phyloP scores from a whole-genome alignment of 805 yeast species.

The Hanseniaspora hatyaiensis region DNA sequence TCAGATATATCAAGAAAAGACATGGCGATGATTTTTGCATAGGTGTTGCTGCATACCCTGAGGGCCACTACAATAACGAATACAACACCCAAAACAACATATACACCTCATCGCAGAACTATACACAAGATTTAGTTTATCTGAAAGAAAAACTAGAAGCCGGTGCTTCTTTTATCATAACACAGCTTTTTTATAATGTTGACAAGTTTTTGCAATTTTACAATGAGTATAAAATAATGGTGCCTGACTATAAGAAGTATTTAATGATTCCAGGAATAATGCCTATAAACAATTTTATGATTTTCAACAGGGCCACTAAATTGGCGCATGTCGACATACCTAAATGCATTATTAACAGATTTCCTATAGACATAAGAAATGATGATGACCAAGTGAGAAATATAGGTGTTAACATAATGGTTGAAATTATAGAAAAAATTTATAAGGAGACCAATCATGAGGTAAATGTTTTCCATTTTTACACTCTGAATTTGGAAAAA shows the following conservation, averaged over 20 bases:
- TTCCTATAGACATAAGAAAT: constrained; percentile 44
- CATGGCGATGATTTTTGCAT: constrained; percentile 78
- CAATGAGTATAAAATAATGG: constrained; percentile 35
- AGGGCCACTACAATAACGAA: constrained; percentile 68
- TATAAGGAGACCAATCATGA: constrained; percentile 42
- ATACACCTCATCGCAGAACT: constrained; percentile 40
- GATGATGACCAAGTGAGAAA: constrained; percentile 75
- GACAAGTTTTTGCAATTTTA: constrained; percentile 63
- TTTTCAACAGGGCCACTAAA: constrained; percentile 79
- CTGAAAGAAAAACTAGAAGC: constrained; percentile 78
- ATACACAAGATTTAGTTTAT: constrained; percentile 59
- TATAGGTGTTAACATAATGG: constrained; percentile 66
- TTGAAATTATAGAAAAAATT: constrained; percentile 50
- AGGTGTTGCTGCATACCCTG: constrained; percentile 97
- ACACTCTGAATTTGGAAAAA: constrained; percentile 83
- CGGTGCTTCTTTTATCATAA: constrained; percentile 87
- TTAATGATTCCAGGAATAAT: constrained; percentile 70
- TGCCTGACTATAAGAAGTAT: constrained; percentile 30
- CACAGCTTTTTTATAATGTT: constrained; percentile 86
- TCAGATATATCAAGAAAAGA: constrained; percentile 56
- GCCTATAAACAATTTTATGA: constrained; percentile 77
- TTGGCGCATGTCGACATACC: constrained; percentile 83
- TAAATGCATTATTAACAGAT: constrained; percentile 35
- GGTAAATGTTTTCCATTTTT: constrained; percentile 80
- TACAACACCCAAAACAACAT: constrained; percentile 21